phyloP scores from a whole-genome alignment of 805 yeast genomes.

The Brettanomyces sp. region DNA sequence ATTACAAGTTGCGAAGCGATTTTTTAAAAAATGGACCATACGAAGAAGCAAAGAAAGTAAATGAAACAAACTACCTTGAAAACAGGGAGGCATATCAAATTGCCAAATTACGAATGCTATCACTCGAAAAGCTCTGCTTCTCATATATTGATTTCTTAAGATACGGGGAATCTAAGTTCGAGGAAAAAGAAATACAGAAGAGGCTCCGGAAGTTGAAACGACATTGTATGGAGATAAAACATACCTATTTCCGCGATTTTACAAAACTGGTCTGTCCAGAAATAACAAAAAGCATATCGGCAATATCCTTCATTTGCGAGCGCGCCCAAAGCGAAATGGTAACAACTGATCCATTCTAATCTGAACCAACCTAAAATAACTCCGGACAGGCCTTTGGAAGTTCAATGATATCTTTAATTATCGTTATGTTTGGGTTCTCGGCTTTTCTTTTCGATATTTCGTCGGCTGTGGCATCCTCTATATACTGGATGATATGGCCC shows the following conservation, averaged over 20 bases:
- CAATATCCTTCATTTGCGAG: conserved; percentile 6
- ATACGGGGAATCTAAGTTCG: conserved; percentile 1
- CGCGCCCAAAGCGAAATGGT: background rate
- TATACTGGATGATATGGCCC: conserved; percentile 59
- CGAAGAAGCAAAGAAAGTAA: background rate
- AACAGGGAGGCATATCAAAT: conserved; percentile 6
- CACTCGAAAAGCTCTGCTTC: conserved; percentile 13
- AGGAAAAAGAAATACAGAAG: background rate
- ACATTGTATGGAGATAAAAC: conserved; percentile 7
- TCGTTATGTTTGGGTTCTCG: conserved; percentile 31
- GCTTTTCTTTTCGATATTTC: conserved; percentile 27
- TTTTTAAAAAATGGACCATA: background rate
- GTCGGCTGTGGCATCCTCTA: conserved; percentile 59
- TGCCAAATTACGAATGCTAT: conserved; percentile 9
- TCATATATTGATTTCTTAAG: conserved; percentile 4
- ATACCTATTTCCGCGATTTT: conserved; percentile 11
- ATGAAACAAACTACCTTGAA: background rate
- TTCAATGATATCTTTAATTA: conserved; percentile 52
- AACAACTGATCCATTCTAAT: background rate
- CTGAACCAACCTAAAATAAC: conserved; percentile 27
- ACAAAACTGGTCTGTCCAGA: conserved; percentile 11
- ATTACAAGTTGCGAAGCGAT: background rate
- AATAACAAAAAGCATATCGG: conserved; percentile 13
- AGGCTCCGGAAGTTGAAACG: background rate
- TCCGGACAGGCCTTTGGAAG: conserved; percentile 44